Percentiles rank a stretch among this genome's conserved stretches.
Evolutionary conservation across 2,329 filamentous ascomycete genomes (phyloP).

Genomic region (Cladophialophora psammophila): DNA sequence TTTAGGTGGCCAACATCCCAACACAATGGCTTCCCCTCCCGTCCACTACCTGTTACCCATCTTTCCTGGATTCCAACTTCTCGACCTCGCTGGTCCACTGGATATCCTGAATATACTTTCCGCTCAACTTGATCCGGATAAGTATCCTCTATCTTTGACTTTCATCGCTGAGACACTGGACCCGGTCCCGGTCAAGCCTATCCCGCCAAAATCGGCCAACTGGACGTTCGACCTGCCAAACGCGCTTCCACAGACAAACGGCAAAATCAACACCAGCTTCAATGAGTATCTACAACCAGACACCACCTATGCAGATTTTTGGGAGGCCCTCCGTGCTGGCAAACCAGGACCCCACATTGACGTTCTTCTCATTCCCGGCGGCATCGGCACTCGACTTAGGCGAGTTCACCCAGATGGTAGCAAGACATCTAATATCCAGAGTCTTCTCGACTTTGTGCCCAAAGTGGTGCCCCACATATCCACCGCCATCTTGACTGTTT

Average conservation of each 20-base stretch:
- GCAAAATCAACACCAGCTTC: slow-evolving; percentile 39
- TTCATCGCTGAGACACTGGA: slow-evolving; percentile 44
- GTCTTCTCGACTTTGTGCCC: slow-evolving; percentile 32
- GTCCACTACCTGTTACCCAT: slow-evolving; percentile 38
- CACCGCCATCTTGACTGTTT: slow-evolving; percentile 63
- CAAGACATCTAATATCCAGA: slow-evolving; percentile 31
- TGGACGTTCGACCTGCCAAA: slow-evolving; percentile 35
- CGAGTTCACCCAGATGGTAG: slow-evolving; percentile 32
- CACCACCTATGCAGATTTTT: slow-evolving; percentile 52
- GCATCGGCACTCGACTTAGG: slow-evolving; percentile 54
- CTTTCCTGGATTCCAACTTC: slow-evolving; percentile 53
- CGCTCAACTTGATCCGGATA: slow-evolving; percentile 33
- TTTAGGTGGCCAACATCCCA: background rate
- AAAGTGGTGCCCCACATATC: slow-evolving; percentile 28
- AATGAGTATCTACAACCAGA: slow-evolving; percentile 56
- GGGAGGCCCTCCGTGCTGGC: slow-evolving; percentile 18
- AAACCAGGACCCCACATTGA: slow-evolving; percentile 48
- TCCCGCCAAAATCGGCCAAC: slow-evolving; percentile 27
- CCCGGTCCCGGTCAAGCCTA: slow-evolving; percentile 44
- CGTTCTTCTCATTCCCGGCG: slow-evolving; percentile 72
- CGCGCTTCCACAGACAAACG: slow-evolving; percentile 31
- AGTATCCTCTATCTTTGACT: slow-evolving; percentile 42
- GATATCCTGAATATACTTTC: slow-evolving; percentile 53
- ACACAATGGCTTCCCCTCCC: slow-evolving; percentile 26
- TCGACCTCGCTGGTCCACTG: slow-evolving; percentile 56